Conservation (phyloP, 306 rosid genomes). For the Prunus padus region DNA sequence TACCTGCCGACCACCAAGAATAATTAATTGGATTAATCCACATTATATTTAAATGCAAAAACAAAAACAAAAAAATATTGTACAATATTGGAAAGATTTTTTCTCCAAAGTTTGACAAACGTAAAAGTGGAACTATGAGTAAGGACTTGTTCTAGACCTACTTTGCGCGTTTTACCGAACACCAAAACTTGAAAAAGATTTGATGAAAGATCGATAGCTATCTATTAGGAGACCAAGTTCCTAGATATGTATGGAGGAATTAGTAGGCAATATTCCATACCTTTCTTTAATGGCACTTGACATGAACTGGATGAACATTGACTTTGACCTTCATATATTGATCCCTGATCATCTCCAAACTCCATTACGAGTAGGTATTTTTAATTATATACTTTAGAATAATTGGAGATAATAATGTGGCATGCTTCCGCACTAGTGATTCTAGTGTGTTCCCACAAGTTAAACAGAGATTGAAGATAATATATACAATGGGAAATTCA, state of each 20-base stretch:
- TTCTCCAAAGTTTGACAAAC: not conserved
- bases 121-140: slow-evolving; percentile 10
- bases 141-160: slow-evolving; percentile 7
- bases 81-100: not conserved
- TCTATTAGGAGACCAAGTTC: not conserved
- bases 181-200: not conserved
- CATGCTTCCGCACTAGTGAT: slow-evolving; percentile 31
- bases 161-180: slow-evolving; percentile 28
- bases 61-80: not conserved
- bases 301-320: not conserved
- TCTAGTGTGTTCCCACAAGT: slow-evolving; percentile 31
- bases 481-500: slow-evolving; percentile 9
- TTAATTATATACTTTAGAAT: not conserved
- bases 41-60: not conserved
- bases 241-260: not conserved
- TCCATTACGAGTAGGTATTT: not conserved
- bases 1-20: too few relatives aligned
- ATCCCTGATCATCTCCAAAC: not conserved
- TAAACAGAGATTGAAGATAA: slow-evolving; percentile 14
- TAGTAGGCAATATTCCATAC: not conserved
- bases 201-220: not conserved
- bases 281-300: not conserved
- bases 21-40: too few relatives aligned
- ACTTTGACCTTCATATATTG: not conserved
- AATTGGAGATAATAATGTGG: not conserved